A percentile compares a stretch with the other conserved stretches of the same genome.
phyloP scores from a whole-genome alignment of 2,329 filamentous ascomycete species.

The Nothophaeocryptopus gaeumannii region DNA sequence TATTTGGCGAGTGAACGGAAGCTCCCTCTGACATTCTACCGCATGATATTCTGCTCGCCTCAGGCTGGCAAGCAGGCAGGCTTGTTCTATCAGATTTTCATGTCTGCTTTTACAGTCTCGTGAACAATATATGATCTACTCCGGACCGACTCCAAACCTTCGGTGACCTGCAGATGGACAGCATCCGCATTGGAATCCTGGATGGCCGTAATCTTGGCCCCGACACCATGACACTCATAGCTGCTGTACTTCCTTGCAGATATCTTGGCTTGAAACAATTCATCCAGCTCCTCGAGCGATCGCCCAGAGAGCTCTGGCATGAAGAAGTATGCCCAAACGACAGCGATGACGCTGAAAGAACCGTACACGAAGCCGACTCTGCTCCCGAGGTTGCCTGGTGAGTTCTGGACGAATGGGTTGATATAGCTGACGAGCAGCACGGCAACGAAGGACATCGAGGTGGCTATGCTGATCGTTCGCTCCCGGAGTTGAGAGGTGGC shows the following conservation, averaged over 20 bases:
- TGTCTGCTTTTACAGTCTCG: no score
- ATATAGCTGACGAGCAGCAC: slow-evolving; percentile 4
- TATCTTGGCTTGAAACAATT: slow-evolving; percentile 10
- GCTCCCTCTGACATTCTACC: no score
- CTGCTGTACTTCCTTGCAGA: slow-evolving; percentile 3
- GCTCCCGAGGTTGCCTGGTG: background rate
- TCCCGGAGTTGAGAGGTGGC: slow-evolving; percentile 2
- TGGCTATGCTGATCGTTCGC: slow-evolving; percentile 3
- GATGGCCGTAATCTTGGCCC: slow-evolving; percentile 2
- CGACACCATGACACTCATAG: background rate
- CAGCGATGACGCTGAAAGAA: background rate
- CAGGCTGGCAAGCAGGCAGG: no score
- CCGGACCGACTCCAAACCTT: background rate
- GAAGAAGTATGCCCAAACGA: slow-evolving; percentile 7
- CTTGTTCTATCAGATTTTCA: no score
- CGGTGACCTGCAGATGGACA: background rate
- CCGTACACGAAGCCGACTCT: slow-evolving; percentile 5
- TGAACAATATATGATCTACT: no score
- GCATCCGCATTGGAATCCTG: slow-evolving; percentile 1
- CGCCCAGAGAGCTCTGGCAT: slow-evolving; percentile 9
- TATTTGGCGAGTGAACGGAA: no score
- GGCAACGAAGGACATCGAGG: slow-evolving; percentile 1
- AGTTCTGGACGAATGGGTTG: slow-evolving; percentile 8
- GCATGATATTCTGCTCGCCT: no score
- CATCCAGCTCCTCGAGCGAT: slow-evolving; percentile 9